A percentile compares a stretch with the other conserved stretches of the same genome.
Evolutionary conservation across 805 yeast genomes (phyloP).

Genomic region (Kazachstania psychrophila): DNA sequence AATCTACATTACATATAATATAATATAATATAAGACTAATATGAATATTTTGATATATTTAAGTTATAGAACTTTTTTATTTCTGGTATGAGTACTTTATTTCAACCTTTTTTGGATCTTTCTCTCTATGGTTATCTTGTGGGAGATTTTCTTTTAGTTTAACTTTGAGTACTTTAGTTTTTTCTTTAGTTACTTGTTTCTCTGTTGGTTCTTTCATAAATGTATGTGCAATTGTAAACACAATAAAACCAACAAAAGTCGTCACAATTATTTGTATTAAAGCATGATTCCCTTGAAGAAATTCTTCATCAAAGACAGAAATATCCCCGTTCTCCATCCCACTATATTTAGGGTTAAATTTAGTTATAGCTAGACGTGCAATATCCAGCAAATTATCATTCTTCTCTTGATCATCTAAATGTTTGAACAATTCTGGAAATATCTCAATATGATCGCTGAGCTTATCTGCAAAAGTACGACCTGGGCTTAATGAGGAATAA

Average conservation of each 20-base stretch:
- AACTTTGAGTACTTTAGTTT: no score
- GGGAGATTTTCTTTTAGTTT: no score
- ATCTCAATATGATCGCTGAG: slow-evolving; percentile 5
- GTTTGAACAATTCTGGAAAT: slow-evolving; percentile 5
- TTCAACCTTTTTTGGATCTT: no score
- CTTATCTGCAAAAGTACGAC: slow-evolving; percentile 4
- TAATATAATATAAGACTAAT: no score
- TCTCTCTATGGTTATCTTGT: no score
- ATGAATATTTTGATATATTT: no score
- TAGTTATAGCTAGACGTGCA: slow-evolving; percentile 23
- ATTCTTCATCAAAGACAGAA: slow-evolving; percentile 19
- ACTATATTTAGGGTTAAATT: slow-evolving; percentile 26
- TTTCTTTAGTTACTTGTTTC: neutral
- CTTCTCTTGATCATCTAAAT: slow-evolving; percentile 39
- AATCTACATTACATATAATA: no score
- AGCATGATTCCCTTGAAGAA: slow-evolving; percentile 16
- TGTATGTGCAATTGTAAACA: neutral
- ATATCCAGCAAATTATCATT: slow-evolving; percentile 34
- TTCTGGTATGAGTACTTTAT: no score
- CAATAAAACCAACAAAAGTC: slow-evolving; percentile 12
- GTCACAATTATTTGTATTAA: slow-evolving; percentile 14
- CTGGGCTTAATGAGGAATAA: slow-evolving; percentile 37
- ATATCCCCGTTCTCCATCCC: slow-evolving; percentile 10
- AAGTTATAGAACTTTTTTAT: no score
- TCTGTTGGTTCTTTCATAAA: neutral